Conservation (phyloP, 2,329 filamentous ascomycete genomes). For the Diplocarpon rosae region DNA sequence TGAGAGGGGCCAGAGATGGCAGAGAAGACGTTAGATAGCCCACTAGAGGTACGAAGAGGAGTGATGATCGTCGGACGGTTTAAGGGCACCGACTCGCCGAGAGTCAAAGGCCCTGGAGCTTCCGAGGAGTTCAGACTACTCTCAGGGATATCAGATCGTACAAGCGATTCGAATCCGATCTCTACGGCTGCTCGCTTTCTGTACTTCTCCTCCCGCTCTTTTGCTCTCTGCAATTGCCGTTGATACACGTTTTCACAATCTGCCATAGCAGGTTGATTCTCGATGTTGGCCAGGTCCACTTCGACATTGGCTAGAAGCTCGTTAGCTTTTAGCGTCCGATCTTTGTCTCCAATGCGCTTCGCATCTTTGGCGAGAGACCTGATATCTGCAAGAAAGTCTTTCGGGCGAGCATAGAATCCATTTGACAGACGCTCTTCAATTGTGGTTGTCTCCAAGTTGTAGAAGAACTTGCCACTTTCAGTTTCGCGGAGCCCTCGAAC, state of each 20-base stretch:
- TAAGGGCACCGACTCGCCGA: slow-evolving; percentile 55
- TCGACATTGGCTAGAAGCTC: slow-evolving; percentile 90
- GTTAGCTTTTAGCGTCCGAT: slow-evolving; percentile 75
- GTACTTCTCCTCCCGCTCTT: slow-evolving; percentile 47
- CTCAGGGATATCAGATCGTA: slow-evolving; percentile 38
- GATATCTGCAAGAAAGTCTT: slow-evolving; percentile 83
- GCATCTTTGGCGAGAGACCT: slow-evolving; percentile 77
- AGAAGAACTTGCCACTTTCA: slow-evolving; percentile 74
- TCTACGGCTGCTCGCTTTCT: slow-evolving; percentile 34
- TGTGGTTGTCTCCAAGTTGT: slow-evolving; percentile 84
- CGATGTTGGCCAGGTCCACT: slow-evolving; percentile 75
- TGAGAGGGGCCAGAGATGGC: slow-evolving; percentile 21
- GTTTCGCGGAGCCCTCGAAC: slow-evolving; percentile 66
- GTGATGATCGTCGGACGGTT: slow-evolving; percentile 25
- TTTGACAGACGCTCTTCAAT: slow-evolving; percentile 97
- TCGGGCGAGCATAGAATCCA: slow-evolving; percentile 85
- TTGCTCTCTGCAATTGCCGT: slow-evolving; percentile 56
- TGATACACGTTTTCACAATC: slow-evolving; percentile 77
- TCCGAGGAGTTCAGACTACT: slow-evolving; percentile 31
- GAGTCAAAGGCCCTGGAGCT: slow-evolving; percentile 41
- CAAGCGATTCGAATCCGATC: slow-evolving; percentile 21
- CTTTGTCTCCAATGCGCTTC: slow-evolving; percentile 68
- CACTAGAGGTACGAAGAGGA: slow-evolving; percentile 37
- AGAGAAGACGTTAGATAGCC: slow-evolving; percentile 49
- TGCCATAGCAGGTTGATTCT: slow-evolving; percentile 52